phyloP scores from a whole-genome alignment of 1,139 yeast genomes.

The Diutina scorzettiae region DNA sequence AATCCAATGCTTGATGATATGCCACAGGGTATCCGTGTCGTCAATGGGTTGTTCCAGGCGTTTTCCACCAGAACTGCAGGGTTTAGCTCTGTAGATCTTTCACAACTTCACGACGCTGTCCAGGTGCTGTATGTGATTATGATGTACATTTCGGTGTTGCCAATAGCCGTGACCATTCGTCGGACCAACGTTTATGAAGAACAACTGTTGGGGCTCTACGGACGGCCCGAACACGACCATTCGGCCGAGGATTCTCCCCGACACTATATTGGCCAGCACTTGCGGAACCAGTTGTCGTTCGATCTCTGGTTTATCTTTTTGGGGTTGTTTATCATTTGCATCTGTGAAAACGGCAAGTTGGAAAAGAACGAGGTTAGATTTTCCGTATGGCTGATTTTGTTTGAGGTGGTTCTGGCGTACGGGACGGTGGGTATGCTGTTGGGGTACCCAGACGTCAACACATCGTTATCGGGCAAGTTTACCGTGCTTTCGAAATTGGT shows the following conservation, averaged over 20 bases:
- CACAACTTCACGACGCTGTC: constrained; percentile 74
- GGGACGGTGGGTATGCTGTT: constrained; percentile 90
- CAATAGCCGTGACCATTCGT: constrained; percentile 90
- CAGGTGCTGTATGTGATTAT: constrained; percentile 88
- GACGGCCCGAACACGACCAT: constrained; percentile 15
- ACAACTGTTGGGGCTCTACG: constrained; percentile 79
- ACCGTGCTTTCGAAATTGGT: constrained; percentile 67
- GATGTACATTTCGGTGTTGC: constrained; percentile 97
- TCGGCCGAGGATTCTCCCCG: constrained; percentile 25
- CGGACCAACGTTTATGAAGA: constrained; percentile 97
- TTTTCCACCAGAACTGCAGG: constrained; percentile 94
- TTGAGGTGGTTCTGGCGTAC: constrained; percentile 89
- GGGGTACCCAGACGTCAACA: constrained; percentile 58
- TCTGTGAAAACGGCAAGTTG: constrained; percentile 66
- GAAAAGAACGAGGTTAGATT: constrained; percentile 37
- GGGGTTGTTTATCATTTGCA: constrained; percentile 76
- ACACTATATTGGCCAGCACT: constrained; percentile 78
- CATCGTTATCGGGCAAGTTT: constrained; percentile 68
- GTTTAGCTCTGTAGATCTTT: constrained; percentile 56
- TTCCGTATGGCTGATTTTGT: constrained; percentile 59
- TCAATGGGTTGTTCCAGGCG: constrained; percentile 85
- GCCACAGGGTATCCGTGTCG: constrained; percentile 54
- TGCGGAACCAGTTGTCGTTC: constrained; percentile 82
- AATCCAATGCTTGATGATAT: constrained; percentile 34
- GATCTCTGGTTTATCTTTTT: constrained; percentile 90